These are phyloP conservation scores for Coniosporium apollinis DNA, from an alignment of 495 filamentous ascomycete genomes.

Conservation along the genomic window DNA sequence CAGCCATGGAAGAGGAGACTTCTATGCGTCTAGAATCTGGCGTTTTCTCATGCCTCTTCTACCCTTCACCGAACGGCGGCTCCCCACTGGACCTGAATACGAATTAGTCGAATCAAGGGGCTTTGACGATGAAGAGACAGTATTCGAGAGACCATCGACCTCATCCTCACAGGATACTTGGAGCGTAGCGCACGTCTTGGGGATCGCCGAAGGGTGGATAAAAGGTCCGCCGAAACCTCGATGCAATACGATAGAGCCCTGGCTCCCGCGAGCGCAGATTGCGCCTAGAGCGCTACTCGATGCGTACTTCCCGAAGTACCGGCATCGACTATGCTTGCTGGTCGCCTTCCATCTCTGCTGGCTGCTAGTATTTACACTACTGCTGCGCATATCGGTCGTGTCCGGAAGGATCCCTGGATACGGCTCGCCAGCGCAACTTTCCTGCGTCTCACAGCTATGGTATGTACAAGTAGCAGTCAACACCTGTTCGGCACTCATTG, in stretches of 20 bases:
- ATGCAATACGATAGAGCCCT: slow-evolving; percentile 21
- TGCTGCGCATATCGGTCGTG: slow-evolving; percentile 23
- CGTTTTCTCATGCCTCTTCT: too few relatives aligned
- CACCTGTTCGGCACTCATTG: too few relatives aligned
- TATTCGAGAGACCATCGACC: too few relatives aligned
- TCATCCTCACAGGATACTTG: too few relatives aligned
- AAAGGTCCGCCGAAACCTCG: slow-evolving; percentile 25
- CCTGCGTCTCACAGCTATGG: slow-evolving; percentile 37
- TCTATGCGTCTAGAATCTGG: too few relatives aligned
- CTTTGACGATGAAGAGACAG: too few relatives aligned
- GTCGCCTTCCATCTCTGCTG: slow-evolving; percentile 22
- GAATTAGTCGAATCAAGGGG: too few relatives aligned
- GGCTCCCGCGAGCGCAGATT: slow-evolving; percentile 21
- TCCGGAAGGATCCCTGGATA: slow-evolving; percentile 20
- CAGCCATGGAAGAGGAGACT: too few relatives aligned
- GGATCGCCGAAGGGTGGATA: too few relatives aligned
- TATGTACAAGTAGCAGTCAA: slow-evolving; percentile 20
- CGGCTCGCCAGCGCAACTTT: slow-evolving; percentile 27
- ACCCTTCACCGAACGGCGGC: too few relatives aligned
- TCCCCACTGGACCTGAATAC: too few relatives aligned
- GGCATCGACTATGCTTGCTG: slow-evolving; percentile 19
- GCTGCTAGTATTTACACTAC: slow-evolving; percentile 20
- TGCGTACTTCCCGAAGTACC: slow-evolving; percentile 21
- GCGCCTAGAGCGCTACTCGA: slow-evolving; percentile 22
- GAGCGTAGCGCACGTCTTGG: too few relatives aligned